phyloP scores from a whole-genome alignment of 2,329 filamentous ascomycete species.

The Fusarium virguliforme region DNA sequence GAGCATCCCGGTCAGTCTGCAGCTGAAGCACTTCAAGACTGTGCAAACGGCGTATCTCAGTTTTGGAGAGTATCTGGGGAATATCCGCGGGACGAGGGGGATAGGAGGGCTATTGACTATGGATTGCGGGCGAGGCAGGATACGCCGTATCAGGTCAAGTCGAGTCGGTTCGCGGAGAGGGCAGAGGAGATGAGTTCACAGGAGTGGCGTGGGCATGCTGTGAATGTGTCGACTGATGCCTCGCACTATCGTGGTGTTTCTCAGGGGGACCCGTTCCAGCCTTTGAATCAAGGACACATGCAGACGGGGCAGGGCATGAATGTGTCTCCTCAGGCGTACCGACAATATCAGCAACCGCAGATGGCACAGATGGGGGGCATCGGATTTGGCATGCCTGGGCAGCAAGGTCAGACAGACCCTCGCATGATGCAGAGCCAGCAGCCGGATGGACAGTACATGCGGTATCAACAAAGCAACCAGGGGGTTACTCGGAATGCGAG shows the following conservation, averaged over 20 bases:
- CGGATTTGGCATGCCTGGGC: neutral
- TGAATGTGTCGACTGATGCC: neutral
- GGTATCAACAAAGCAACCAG: neutral
- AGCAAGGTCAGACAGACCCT: neutral
- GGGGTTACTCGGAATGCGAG: neutral
- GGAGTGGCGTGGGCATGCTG: neutral
- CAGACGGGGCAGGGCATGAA: neutral
- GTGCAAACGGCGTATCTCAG: neutral
- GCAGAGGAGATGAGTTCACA: slow-evolving; percentile 1
- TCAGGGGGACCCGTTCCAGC: slow-evolving; percentile 3
- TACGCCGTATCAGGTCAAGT: neutral
- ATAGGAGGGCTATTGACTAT: neutral
- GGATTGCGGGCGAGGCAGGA: neutral
- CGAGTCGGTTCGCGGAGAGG: neutral
- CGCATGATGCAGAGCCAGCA: slow-evolving; percentile 2
- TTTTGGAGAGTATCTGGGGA: neutral
- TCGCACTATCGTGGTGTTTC: slow-evolving; percentile 1
- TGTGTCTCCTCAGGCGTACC: neutral
- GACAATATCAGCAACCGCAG: neutral
- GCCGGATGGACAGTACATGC: neutral
- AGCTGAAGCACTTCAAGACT: slow-evolving; percentile 4
- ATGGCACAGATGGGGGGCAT: neutral
- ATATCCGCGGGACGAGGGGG: neutral
- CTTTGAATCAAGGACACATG: neutral
- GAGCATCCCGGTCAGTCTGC: neutral